Evolutionary conservation across 1,284 basidiomycete species (phyloP), one percentile per base, ranked within the genome.

Genomic region (Malassezia furfur): DNA sequence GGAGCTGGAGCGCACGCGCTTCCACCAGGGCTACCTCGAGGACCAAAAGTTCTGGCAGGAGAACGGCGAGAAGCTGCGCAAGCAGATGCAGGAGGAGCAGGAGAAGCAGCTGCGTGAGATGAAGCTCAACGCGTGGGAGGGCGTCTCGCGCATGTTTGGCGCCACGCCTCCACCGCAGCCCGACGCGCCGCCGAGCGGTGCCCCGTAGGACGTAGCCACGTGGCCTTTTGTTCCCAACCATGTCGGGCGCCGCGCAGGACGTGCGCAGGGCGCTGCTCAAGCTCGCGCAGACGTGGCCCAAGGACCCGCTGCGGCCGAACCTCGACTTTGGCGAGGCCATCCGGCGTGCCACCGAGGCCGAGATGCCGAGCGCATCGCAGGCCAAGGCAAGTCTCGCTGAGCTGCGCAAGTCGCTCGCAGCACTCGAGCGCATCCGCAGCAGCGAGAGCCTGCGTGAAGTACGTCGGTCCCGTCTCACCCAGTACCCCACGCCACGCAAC

Each of bases 31-130:
- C 49, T 96, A 94, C 76, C 77, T 80, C 60, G 85, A 90, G 61
- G 91, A 96, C 74, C 86, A 87, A 71, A 85, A 87, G 62, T 94
- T 90, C 76, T 85, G 93, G 72, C 78, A 78, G 38, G 81, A 86
- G 50, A 85, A 96, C 76, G 85, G 84, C 68, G 86, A 81, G 43
- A 82, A 86, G 62, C 84, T 96, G 65, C 85, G 90, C 76, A 80
- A 81, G 70, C 70, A 85, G 67, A 78, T 88, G 65, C 83, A 88
- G 70, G 85, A 88, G 62, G 89, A 96, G 67, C 84, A 84, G 72
- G 81, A 88, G 71, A 82, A 83, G 49, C 84, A 87, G 79, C 78
- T 83, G 67, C 80, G 80, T 53, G 76, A 77, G 32, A 71, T 74
- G 70, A 72, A 72, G 54, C 30, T 70, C 21, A 70, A 65, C 52